Evolutionary conservation across 2,329 filamentous ascomycete genomes (phyloP).

Genomic region (Penicillium concentricum): DNA sequence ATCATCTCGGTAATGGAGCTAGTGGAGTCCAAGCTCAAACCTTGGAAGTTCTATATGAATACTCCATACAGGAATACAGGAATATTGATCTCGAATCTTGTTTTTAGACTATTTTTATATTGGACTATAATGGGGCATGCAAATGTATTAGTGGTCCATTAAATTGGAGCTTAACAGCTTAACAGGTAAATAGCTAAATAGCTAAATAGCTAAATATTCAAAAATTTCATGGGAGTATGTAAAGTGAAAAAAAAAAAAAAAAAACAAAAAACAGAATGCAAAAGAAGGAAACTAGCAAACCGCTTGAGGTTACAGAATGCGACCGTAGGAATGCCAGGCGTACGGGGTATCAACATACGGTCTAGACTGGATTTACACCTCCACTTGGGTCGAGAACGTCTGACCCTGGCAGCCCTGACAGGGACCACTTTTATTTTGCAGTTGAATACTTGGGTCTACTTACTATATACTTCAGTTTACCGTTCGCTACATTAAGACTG

Average conservation of each 20-base stretch:
- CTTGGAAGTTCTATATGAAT: background rate
- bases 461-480: background rate
- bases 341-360: background rate
- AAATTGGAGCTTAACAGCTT: too few relatives aligned
- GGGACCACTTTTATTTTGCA: background rate
- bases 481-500: too few relatives aligned
- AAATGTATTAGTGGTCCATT: too few relatives aligned
- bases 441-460: background rate
- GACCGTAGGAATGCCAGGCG: background rate
- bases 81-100: background rate
- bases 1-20: slow-evolving; percentile 1
- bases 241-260: background rate
- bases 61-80: too few relatives aligned
- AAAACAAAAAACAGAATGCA: too few relatives aligned
- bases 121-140: too few relatives aligned
- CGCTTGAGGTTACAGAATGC: too few relatives aligned
- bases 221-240: background rate
- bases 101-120: background rate
- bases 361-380: background rate
- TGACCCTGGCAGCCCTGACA: background rate
- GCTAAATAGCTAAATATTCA: background rate
- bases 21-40: slow-evolving; percentile 1
- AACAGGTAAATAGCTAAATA: background rate
- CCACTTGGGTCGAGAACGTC: background rate
- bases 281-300: too few relatives aligned